Percentiles rank a stretch among this genome's conserved stretches.
Evolutionary conservation across 306 rosid species (phyloP).

Genomic region (Rubus parviflorus): DNA sequence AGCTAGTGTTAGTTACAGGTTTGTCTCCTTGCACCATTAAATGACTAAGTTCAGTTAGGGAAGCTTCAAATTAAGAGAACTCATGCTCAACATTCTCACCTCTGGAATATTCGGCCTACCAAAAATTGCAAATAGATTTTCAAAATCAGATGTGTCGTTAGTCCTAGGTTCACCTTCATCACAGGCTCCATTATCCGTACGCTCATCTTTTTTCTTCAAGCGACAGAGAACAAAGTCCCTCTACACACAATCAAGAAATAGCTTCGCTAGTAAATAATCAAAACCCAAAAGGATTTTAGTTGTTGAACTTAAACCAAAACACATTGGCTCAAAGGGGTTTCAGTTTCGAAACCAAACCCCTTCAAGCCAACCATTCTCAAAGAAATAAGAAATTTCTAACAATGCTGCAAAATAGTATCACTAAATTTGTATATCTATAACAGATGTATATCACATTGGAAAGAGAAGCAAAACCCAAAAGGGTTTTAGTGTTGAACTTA

Average conservation of each 20-base stretch:
- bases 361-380: neutral
- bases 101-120: neutral
- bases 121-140: neutral
- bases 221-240: constrained; percentile 47
- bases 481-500: neutral
- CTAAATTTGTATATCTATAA: neutral
- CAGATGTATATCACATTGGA: neutral
- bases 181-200: neutral
- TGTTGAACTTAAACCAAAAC: neutral
- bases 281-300: neutral
- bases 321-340: neutral
- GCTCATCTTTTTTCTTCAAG: constrained; percentile 35
- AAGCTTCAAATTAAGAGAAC: neutral
- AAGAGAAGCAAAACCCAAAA: neutral
- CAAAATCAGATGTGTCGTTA: constrained; percentile 19
- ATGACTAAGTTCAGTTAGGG: neutral
- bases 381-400: neutral
- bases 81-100: constrained; percentile 39
- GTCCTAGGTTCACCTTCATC: constrained; percentile 39
- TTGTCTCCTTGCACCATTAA: constrained; percentile 9
- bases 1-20: constrained; percentile 15
- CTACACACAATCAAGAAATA: constrained; percentile 30
- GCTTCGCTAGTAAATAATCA: neutral
- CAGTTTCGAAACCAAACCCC: neutral
- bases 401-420: neutral